A percentile compares a stretch with the other conserved stretches of the same genome.
These are phyloP conservation scores for Lophiostoma macrostomum DNA, from an alignment of 495 filamentous ascomycete species.

Conservation along the genomic window DNA sequence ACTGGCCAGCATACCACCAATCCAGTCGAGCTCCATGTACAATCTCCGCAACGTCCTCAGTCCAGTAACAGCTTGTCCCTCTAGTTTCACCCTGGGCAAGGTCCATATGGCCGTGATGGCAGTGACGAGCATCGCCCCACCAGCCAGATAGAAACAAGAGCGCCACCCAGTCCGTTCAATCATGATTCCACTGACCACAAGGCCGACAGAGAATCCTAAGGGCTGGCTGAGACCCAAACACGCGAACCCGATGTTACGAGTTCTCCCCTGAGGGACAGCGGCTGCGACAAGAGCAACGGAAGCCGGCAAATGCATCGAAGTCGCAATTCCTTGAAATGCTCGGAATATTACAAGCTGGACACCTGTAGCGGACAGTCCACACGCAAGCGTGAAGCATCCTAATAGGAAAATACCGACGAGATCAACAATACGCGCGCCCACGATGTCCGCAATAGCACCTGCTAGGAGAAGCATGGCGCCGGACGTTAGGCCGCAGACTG, in stretches of 20 bases:
- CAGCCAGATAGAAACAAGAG: constrained; percentile 48
- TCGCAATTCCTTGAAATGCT: constrained; percentile 48
- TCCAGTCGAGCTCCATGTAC: constrained; percentile 48
- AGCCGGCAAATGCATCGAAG: constrained; percentile 51
- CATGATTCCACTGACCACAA: constrained; percentile 55
- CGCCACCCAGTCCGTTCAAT: constrained; percentile 49
- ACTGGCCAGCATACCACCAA: constrained; percentile 46
- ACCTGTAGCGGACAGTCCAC: constrained; percentile 46
- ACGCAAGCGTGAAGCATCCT: constrained; percentile 46
- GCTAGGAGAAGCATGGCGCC: constrained; percentile 51
- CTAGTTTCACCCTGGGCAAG: constrained; percentile 37
- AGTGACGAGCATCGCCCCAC: constrained; percentile 39
- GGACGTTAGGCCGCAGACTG: constrained; percentile 40
- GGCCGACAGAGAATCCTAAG: constrained; percentile 53
- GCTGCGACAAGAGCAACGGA: constrained; percentile 50
- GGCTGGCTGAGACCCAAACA: constrained; percentile 50
- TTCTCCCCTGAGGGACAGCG: constrained; percentile 44
- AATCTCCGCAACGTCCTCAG: neutral
- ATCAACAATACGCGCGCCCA: constrained; percentile 47
- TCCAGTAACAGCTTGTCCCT: constrained; percentile 34
- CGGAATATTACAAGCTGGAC: constrained; percentile 54
- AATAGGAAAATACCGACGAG: constrained; percentile 48
- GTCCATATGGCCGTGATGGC: constrained; percentile 39
- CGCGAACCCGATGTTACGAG: constrained; percentile 53
- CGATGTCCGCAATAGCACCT: constrained; percentile 52